Evolutionary conservation across 2,329 filamentous ascomycete species (phyloP).

Genomic region (Scytalidium sp.): DNA sequence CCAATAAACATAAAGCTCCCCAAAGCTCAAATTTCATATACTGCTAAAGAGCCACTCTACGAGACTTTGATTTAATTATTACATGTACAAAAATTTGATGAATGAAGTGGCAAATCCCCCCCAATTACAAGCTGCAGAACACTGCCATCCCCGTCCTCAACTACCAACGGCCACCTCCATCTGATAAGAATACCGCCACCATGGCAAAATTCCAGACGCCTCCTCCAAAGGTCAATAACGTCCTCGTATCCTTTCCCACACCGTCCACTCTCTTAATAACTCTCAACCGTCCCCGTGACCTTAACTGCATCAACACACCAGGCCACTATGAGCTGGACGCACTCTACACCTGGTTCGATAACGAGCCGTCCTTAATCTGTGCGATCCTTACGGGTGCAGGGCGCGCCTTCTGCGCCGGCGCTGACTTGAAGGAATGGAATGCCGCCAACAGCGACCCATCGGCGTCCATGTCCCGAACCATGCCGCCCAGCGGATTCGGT

Average conservation of each 20-base stretch:
- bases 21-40: no score
- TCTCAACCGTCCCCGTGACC: slow-evolving; percentile 53
- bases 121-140: slow-evolving; percentile 9
- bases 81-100: background rate
- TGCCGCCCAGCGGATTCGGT: slow-evolving; percentile 54
- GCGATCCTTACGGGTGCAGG: slow-evolving; percentile 62
- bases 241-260: slow-evolving; percentile 44
- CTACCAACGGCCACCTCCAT: slow-evolving; percentile 2
- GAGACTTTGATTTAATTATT: no score
- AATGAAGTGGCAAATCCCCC: background rate
- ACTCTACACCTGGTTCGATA: slow-evolving; percentile 59
- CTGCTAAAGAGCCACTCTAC: no score
- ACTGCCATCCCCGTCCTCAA: slow-evolving; percentile 13
- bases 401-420: slow-evolving; percentile 65
- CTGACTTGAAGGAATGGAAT: slow-evolving; percentile 66
- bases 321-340: slow-evolving; percentile 37
- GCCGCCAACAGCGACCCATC: slow-evolving; percentile 34
- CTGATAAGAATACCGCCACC: background rate
- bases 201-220: slow-evolving; percentile 14
- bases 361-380: slow-evolving; percentile 52
- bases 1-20: no score
- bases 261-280: slow-evolving; percentile 57
- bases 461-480: slow-evolving; percentile 12
- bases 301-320: slow-evolving; percentile 50
- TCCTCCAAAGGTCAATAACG: slow-evolving; percentile 13